Conservation (phyloP, 495 filamentous ascomycete genomes). For the Aspergillus nanangensis region DNA sequence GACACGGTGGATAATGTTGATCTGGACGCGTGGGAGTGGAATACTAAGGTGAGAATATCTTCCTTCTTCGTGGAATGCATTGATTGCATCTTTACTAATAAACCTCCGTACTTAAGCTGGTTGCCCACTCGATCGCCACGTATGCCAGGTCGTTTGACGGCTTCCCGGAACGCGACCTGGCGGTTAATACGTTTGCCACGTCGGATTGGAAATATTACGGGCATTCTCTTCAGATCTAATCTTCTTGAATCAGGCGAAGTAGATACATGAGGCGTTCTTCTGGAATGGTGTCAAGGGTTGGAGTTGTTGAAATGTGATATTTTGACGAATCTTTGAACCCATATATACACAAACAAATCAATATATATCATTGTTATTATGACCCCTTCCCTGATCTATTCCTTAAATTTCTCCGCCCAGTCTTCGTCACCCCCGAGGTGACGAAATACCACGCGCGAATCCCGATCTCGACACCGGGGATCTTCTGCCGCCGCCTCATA, state of each 20-base stretch:
- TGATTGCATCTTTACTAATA: background rate
- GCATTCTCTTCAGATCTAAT: slow-evolving; percentile 13
- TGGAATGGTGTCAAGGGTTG: too few relatives aligned
- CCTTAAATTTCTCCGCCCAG: slow-evolving; percentile 22
- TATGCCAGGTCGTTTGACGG: slow-evolving; percentile 52
- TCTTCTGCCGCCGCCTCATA: slow-evolving; percentile 44
- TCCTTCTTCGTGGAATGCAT: background rate
- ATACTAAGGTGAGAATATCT: slow-evolving; percentile 44
- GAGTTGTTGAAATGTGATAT: too few relatives aligned
- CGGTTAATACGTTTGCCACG: background rate
- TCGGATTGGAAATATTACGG: slow-evolving; percentile 17
- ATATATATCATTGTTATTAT: too few relatives aligned
- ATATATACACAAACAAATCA: too few relatives aligned
- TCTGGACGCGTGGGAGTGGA: slow-evolving; percentile 38
- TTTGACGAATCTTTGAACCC: too few relatives aligned
- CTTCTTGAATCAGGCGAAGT: too few relatives aligned
- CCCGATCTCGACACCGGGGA: slow-evolving; percentile 39
- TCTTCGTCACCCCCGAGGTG: slow-evolving; percentile 46
- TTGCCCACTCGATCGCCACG: slow-evolving; percentile 58
- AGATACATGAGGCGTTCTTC: too few relatives aligned
- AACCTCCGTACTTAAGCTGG: slow-evolving; percentile 38
- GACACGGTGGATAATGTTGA: slow-evolving; percentile 57
- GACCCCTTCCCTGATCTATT: too few relatives aligned
- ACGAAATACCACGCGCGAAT: slow-evolving; percentile 51
- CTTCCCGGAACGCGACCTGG: slow-evolving; percentile 22